phyloP scores from a whole-genome alignment of 331 rosid genomes.

The Prunus yedoensis region DNA sequence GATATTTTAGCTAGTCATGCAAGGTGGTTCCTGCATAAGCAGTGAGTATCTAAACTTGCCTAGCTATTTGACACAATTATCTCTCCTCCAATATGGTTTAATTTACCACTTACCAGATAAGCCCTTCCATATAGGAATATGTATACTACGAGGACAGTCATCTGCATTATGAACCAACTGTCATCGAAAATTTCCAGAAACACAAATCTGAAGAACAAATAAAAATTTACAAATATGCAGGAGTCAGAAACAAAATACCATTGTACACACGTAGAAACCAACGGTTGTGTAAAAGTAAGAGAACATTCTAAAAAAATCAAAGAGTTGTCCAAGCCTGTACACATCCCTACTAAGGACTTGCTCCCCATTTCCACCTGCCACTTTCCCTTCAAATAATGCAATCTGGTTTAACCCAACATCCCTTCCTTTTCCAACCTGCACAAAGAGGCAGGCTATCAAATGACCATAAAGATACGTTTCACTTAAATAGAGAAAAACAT shows the following conservation, averaged over 20 bases:
- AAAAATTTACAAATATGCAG: neutral
- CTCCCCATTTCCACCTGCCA: conserved; percentile 99
- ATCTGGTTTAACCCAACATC: conserved; percentile 98
- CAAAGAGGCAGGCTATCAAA: conserved; percentile 29
- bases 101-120: conserved; percentile 68
- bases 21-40: neutral
- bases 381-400: conserved; percentile 98
- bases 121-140: conserved; percentile 88
- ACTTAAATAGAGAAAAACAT: conserved; percentile 17
- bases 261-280: conserved; percentile 92
- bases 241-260: conserved; percentile 49
- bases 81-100: neutral
- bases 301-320: conserved; percentile 96
- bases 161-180: conserved; percentile 51
- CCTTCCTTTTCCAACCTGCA: conserved; percentile 98
- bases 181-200: conserved; percentile 6
- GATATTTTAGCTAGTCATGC: neutral
- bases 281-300: conserved; percentile 94
- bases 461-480: conserved; percentile 19
- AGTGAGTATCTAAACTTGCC: neutral
- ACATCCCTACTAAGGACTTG: conserved; percentile 95
- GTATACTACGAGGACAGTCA: conserved; percentile 94
- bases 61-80: neutral
- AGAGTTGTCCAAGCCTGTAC: conserved; percentile 88
- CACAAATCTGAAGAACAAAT: neutral